Conservation (phyloP, 2,329 filamentous ascomycete genomes). For the Aureobasidium sp. region DNA sequence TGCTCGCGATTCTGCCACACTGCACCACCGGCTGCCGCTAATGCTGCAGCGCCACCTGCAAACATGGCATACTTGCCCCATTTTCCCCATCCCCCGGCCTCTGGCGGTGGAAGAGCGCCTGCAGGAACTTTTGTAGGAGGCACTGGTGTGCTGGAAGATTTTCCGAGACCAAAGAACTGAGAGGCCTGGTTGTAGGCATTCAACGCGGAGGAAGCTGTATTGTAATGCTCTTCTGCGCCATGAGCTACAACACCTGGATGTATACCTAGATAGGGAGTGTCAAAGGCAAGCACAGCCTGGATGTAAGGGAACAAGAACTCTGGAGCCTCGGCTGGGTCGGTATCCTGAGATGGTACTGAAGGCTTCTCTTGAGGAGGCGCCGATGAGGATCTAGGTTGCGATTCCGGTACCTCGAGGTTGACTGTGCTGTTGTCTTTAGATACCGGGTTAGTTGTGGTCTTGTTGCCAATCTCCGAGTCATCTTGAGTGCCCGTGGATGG, state of each 20-base stretch:
- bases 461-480: slow-evolving; percentile 13
- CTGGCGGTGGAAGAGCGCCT: slow-evolving; percentile 23
- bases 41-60: slow-evolving; percentile 70
- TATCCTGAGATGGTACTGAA: slow-evolving; percentile 17
- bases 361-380: slow-evolving; percentile 13
- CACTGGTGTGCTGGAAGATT: background rate
- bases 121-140: slow-evolving; percentile 20
- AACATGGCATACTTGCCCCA: slow-evolving; percentile 83
- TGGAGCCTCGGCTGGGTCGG: slow-evolving; percentile 16
- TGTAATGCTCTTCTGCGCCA: slow-evolving; percentile 79
- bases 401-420: slow-evolving; percentile 10
- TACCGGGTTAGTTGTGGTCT: slow-evolving; percentile 10
- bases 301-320: slow-evolving; percentile 86
- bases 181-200: slow-evolving; percentile 56
- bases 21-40: slow-evolving; percentile 74
- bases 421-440: slow-evolving; percentile 2
- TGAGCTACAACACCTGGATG: slow-evolving; percentile 76
- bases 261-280: slow-evolving; percentile 84
- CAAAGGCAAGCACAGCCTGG: slow-evolving; percentile 82
- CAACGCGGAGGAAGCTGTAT: slow-evolving; percentile 61
- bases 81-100: slow-evolving; percentile 51
- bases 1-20: slow-evolving; percentile 80
- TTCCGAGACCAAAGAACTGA: slow-evolving; percentile 43
- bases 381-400: slow-evolving; percentile 11
- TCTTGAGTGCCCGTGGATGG: slow-evolving; percentile 9